phyloP scores from a whole-genome alignment of 2,329 filamentous ascomycete genomes.

The Lasiodiplodia citricola region DNA sequence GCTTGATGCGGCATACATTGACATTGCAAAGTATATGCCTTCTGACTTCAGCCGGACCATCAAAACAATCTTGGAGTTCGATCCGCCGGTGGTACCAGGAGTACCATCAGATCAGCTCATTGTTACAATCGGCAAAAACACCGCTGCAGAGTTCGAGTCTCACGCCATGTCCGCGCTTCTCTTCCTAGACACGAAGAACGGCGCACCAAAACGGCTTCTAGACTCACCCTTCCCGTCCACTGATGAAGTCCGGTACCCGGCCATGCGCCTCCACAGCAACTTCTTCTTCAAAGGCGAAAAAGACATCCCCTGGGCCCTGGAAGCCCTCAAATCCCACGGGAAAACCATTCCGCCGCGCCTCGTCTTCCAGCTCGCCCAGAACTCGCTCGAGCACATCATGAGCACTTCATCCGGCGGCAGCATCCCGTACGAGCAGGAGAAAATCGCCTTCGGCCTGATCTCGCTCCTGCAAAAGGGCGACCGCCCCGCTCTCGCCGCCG shows the following conservation, averaged over 20 bases:
- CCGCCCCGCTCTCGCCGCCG: constrained; percentile 37
- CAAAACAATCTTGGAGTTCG: too few relatives aligned
- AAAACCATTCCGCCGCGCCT: not conserved
- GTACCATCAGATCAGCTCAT: not conserved
- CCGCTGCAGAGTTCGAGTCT: constrained; percentile 33
- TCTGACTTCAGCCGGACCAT: not conserved
- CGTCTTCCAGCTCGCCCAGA: not conserved
- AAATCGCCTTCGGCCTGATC: constrained; percentile 35
- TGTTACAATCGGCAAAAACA: not conserved
- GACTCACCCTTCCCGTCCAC: constrained; percentile 25
- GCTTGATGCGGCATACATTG: constrained; percentile 35
- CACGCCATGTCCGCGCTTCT: constrained; percentile 42
- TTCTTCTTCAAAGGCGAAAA: not conserved
- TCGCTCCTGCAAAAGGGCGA: constrained; percentile 37
- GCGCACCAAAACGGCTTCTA: constrained; percentile 33
- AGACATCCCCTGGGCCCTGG: not conserved
- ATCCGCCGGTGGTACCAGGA: not conserved
- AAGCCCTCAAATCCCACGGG: not conserved
- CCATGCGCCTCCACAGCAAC: not conserved
- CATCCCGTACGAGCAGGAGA: constrained; percentile 31
- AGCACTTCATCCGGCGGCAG: constrained; percentile 33
- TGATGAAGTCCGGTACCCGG: not conserved
- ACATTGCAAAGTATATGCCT: constrained; percentile 27
- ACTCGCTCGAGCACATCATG: not conserved
- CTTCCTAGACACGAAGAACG: constrained; percentile 37